phyloP scores from a whole-genome alignment of 805 yeast genomes.

The Pichia cephalocereana region DNA sequence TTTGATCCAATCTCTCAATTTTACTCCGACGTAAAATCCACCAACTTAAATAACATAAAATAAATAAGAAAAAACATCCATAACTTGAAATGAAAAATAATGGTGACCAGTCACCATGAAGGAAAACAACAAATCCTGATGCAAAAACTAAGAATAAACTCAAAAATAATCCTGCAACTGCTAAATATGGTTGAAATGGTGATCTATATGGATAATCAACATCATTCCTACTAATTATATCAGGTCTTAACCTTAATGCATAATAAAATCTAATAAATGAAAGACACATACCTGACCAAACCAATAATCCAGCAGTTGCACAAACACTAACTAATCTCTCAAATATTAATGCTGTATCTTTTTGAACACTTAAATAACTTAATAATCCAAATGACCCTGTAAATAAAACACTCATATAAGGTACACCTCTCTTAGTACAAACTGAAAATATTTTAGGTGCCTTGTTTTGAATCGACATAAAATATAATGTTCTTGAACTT shows the following conservation, averaged over 20 bases:
- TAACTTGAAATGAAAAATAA: conserved; percentile 44
- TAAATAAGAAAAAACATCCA: conserved; percentile 40
- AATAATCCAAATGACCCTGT: conserved; percentile 53
- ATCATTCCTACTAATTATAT: conserved; percentile 45
- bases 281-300: conserved; percentile 65
- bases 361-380: conserved; percentile 51
- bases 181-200: conserved; percentile 47
- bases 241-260: conserved; percentile 46
- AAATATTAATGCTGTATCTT: conserved; percentile 52
- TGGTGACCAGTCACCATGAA: conserved; percentile 40
- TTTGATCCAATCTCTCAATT: conserved; percentile 57
- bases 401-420: conserved; percentile 58
- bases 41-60: conserved; percentile 37
- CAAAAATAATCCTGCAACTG: conserved; percentile 38
- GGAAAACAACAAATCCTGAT: conserved; percentile 45
- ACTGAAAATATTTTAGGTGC: conserved; percentile 53
- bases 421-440: conserved; percentile 62
- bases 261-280: conserved; percentile 45
- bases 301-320: conserved; percentile 66
- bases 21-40: conserved; percentile 53
- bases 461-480: conserved; percentile 44
- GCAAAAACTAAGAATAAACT: conserved; percentile 33
- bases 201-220: conserved; percentile 47
- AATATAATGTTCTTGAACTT: conserved; percentile 51
- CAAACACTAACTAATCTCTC: conserved; percentile 58